phyloP scores from a whole-genome alignment of 345 rosid species.

The Pugionium cornutum region DNA sequence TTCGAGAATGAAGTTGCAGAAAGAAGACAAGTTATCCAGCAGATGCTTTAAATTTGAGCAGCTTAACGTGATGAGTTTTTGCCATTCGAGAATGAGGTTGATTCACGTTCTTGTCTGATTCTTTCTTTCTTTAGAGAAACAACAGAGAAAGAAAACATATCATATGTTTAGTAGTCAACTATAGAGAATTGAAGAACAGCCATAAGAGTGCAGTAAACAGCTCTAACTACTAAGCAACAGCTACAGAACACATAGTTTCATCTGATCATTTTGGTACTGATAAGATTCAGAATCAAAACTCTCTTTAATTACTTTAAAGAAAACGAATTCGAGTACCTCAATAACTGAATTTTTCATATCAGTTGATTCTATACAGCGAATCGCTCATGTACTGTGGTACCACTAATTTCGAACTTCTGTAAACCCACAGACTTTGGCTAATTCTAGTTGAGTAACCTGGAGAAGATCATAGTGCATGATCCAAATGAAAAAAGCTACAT shows the following conservation, averaged over 20 bases:
- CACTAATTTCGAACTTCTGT: too few species aligned
- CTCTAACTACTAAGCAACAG: neutral
- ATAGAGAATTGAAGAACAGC: too few species aligned
- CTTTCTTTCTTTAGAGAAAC: slow-evolving; percentile 20
- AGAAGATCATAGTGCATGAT: neutral
- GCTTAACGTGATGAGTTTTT: slow-evolving; percentile 8
- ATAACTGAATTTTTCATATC: too few species aligned
- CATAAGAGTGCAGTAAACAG: neutral
- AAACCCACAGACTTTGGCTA: neutral
- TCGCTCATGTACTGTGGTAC: too few species aligned
- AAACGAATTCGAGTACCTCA: too few species aligned
- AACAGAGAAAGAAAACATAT: too few species aligned
- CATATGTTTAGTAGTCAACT: too few species aligned
- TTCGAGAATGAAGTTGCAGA: slow-evolving; percentile 8
- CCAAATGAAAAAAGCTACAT: neutral
- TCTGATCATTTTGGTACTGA: too few species aligned
- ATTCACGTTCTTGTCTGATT: slow-evolving; percentile 24
- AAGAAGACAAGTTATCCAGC: neutral
- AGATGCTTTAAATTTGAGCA: slow-evolving; percentile 9
- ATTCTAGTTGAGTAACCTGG: neutral
- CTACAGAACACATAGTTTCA: too few species aligned
- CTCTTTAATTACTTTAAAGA: too few species aligned
- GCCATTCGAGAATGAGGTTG: slow-evolving; percentile 12
- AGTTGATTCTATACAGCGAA: too few species aligned
- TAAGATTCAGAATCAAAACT: too few species aligned